Evolutionary conservation across 2,329 filamentous ascomycete species (phyloP).

Genomic region (Fusarium sambucinum): DNA sequence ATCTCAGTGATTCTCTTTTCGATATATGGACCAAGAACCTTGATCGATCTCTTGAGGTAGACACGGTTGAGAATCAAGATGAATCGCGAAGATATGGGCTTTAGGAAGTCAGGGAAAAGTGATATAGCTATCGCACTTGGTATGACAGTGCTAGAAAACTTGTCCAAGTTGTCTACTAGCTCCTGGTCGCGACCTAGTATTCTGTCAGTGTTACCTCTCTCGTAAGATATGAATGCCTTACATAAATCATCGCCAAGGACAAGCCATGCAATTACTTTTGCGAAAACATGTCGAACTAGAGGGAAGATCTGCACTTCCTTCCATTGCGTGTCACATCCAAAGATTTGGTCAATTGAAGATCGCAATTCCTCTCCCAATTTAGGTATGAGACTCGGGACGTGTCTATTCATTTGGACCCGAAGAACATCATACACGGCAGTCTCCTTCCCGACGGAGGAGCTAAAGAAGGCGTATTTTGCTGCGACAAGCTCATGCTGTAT

Average conservation of each 20-base stretch:
- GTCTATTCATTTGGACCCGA: neutral
- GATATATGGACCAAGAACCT: neutral
- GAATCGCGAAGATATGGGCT: neutral
- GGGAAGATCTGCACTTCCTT: rapidly evolving
- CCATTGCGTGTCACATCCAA: neutral
- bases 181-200: neutral
- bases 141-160: neutral
- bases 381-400: rapidly evolving
- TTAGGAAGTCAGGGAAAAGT: neutral
- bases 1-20: neutral
- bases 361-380: rapidly evolving
- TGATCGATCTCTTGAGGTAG: neutral
- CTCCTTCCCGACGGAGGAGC: rapidly evolving
- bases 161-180: neutral
- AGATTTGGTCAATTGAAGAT: rapidly evolving
- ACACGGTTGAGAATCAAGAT: neutral
- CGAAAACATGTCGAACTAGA: neutral
- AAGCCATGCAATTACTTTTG: neutral
- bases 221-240: rapidly evolving
- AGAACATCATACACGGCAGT: neutral
- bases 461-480: neutral
- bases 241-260: neutral
- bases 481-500: neutral
- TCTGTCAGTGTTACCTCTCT: rapidly evolving
- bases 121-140: neutral